A percentile compares a stretch with the other conserved stretches of the same genome.
Evolutionary conservation across 306 rosid genomes (phyloP).

Genomic region (Chamaecrista fasciculata): DNA sequence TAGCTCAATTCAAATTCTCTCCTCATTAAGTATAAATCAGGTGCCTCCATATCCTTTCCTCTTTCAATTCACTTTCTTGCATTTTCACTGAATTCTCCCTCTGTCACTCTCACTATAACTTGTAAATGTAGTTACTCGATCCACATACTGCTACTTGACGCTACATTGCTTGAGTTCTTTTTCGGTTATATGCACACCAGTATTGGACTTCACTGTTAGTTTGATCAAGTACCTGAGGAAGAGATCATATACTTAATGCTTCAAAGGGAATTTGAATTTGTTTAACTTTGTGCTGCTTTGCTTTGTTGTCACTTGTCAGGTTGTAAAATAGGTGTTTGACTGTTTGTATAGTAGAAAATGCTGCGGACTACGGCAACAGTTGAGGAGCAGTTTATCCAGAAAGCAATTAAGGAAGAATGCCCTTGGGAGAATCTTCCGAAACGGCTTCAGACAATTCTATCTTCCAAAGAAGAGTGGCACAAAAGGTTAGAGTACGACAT

Average conservation of each 20-base stretch:
- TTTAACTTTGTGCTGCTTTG: background rate
- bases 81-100: background rate
- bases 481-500: constrained; percentile 58
- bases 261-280: background rate
- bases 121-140: constrained; percentile 1
- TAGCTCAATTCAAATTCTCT: constrained; percentile 23
- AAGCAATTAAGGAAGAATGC: constrained; percentile 79
- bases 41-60: background rate
- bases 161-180: background rate
- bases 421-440: constrained; percentile 80
- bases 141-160: constrained; percentile 12
- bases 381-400: constrained; percentile 69
- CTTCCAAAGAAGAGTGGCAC: constrained; percentile 90
- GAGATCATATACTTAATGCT: background rate
- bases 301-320: too few species aligned
- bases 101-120: background rate
- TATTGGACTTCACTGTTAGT: too few species aligned
- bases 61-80: constrained; percentile 1
- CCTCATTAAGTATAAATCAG: constrained; percentile 25
- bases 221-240: background rate
- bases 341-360: constrained; percentile 50
- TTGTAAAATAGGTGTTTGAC: constrained; percentile 30
- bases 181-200: too few species aligned
- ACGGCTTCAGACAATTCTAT: constrained; percentile 66
- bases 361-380: constrained; percentile 55